These are phyloP conservation scores for Kodamaea sp. DNA, from an alignment of 1,139 yeast species.

Conservation along the genomic window DNA sequence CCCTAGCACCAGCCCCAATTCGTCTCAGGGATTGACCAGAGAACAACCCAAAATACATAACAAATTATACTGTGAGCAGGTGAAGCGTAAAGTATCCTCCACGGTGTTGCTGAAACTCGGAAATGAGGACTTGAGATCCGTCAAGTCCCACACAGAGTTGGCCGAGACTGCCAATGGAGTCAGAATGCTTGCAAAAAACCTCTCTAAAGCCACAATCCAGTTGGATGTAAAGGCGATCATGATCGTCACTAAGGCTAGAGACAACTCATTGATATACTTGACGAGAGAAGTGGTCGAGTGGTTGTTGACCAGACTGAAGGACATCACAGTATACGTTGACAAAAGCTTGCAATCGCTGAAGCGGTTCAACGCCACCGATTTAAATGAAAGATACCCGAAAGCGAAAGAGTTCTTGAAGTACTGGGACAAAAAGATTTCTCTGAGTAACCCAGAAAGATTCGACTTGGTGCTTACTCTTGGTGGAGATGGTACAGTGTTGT, in stretches of 20 bases:
- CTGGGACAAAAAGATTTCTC: conserved; percentile 67
- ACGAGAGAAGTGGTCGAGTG: conserved; percentile 81
- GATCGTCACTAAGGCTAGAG: conserved; percentile 86
- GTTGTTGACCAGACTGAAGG: conserved; percentile 50
- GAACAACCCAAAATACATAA: conserved; percentile 38
- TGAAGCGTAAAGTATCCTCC: conserved; percentile 9
- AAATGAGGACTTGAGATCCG: conserved; percentile 44
- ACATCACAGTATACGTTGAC: conserved; percentile 71
- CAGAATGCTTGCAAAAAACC: conserved; percentile 71
- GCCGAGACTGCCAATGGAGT: conserved; percentile 90
- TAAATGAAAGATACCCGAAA: conserved; percentile 42
- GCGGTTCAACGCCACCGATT: conserved; percentile 56
- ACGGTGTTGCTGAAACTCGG: conserved; percentile 11
- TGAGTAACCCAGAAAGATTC: conserved; percentile 57
- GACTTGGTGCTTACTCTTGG: conserved; percentile 82
- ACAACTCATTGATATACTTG: conserved; percentile 68
- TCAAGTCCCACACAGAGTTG: conserved; percentile 68
- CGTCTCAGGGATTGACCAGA: conserved; percentile 7
- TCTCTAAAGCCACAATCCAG: conserved; percentile 72
- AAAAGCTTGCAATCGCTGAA: conserved; percentile 57
- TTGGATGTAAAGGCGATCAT: conserved; percentile 68
- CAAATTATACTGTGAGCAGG: conserved; percentile 33
- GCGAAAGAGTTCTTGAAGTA: conserved; percentile 51
- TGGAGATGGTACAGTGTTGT: conserved; percentile 89
- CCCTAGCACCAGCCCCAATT: conserved; percentile 9